Evolutionary conservation across 352 stramenopile genomes (phyloP), one percentile per base, ranked within the genome.

Genomic region (Globisporangium takayamanum): DNA sequence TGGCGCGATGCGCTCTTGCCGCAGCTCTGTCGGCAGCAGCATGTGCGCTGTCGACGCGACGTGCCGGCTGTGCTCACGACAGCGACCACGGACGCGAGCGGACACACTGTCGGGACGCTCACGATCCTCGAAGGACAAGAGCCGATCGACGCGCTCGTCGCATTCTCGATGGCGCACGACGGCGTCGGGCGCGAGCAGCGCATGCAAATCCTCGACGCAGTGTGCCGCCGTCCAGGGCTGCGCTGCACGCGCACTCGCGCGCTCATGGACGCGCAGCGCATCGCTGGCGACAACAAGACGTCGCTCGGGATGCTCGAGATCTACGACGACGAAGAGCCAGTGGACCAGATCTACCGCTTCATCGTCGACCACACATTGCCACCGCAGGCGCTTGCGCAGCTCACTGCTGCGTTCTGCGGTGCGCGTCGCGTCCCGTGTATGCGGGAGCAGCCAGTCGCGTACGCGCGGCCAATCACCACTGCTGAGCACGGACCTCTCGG

Each of bases 341-440:
- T 87, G 20, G 83, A 91, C 49, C 66, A 81, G 51, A 78, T 93
- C 44, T 84, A 88, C 59, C 77, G 77, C 50, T 93, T 91, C 18
- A 54, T 87, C 0, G 50, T 81, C 5, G 74, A 91, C 28, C 64
- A 83, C 37, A 57, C 72, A 2, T 36, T 86, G 14, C 64, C 76
- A 5, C 47, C 59, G 14, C 28, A 47, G 11, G 71, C 63, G 12
- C 55, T 84, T 5, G 53, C 70, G 1, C 80, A 90, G 60, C 60
- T 93, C 3, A 7, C 77, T 2, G 18, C 50, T 6, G 53, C 68
- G 6, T 65, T 84, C 6, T 91, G 80, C 41, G 60, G 18, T 3
- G 39, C 22, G 12, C 28, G 22, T 26, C 26, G 57, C 5, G 55
- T 70, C 41, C 36, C 70, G 1, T 93, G 83, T 26, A 50, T 58